Conservation (phyloP, 1,284 basidiomycete genomes). For the Melampsora americana region DNA sequence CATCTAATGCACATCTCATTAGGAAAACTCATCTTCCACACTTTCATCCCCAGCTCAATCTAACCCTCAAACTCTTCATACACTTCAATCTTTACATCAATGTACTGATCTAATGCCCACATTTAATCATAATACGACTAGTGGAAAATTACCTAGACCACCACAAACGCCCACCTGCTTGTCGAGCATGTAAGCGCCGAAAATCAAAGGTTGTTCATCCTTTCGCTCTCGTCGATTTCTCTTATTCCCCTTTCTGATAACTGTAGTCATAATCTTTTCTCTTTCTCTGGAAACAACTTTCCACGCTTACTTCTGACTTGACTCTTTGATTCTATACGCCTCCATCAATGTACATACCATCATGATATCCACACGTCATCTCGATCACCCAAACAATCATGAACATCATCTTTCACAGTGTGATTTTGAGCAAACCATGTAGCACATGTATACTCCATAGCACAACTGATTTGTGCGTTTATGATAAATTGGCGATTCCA, state of each 20-base stretch:
- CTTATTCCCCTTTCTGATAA: neutral
- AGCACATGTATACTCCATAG: conserved; percentile 40
- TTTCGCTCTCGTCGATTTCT: conserved; percentile 12
- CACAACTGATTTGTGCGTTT: conserved; percentile 32
- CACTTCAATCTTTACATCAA: neutral
- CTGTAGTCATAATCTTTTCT: neutral
- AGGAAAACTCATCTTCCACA: neutral
- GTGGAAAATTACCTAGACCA: conserved; percentile 29
- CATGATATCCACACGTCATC: neutral
- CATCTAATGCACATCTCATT: conserved; percentile 5
- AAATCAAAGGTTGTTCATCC: conserved; percentile 40
- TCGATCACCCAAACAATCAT: conserved; percentile 6
- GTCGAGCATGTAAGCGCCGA: conserved; percentile 43
- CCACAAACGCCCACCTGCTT: conserved; percentile 42
- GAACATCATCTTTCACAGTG: conserved; percentile 19
- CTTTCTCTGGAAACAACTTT: too few relatives aligned
- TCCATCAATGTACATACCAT: too few relatives aligned
- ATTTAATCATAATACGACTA: neutral
- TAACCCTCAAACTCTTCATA: neutral
- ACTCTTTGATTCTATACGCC: too few relatives aligned
- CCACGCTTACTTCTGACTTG: too few relatives aligned
- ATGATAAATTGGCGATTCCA: conserved; percentile 36
- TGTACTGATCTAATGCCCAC: neutral
- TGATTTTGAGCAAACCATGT: conserved; percentile 42
- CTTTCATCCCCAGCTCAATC: neutral